Conservation (phyloP, 1,139 yeast genomes). For the Candida albicans region DNA sequence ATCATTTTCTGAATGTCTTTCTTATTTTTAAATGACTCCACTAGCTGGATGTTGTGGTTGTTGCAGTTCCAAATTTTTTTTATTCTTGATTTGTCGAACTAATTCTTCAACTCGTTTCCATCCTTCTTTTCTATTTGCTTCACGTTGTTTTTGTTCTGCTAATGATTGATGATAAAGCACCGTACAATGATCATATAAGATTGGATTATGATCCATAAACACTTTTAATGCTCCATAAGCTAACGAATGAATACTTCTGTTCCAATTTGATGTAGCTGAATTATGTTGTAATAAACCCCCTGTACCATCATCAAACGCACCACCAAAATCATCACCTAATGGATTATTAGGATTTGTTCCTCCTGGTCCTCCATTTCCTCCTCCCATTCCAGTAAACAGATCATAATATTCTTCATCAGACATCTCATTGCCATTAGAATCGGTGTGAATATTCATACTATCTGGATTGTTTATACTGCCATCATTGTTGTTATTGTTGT, state of each 20-base stretch:
- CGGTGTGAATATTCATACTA: slow-evolving; percentile 10
- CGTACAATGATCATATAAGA: slow-evolving; percentile 88
- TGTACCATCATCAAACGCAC: slow-evolving; percentile 28
- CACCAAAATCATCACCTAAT: slow-evolving; percentile 26
- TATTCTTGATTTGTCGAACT: slow-evolving; percentile 38
- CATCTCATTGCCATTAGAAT: slow-evolving; percentile 27
- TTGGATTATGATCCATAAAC: slow-evolving; percentile 91
- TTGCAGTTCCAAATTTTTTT: slow-evolving; percentile 10
- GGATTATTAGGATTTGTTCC: slow-evolving; percentile 6
- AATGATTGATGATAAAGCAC: slow-evolving; percentile 76
- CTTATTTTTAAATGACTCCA: slow-evolving; percentile 6
- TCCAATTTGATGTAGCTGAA: slow-evolving; percentile 68
- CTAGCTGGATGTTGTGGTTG: slow-evolving; percentile 5
- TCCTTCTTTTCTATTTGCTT: slow-evolving; percentile 62
- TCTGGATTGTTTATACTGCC: slow-evolving; percentile 2
- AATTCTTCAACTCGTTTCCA: slow-evolving; percentile 74
- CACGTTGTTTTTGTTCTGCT: slow-evolving; percentile 64
- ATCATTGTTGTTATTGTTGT: slow-evolving; percentile 2
- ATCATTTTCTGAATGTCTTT: neutral
- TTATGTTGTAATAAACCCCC: slow-evolving; percentile 42
- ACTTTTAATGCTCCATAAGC: slow-evolving; percentile 89
- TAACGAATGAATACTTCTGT: slow-evolving; percentile 86
- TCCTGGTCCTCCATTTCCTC: slow-evolving; percentile 6
- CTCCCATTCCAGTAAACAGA: slow-evolving; percentile 35
- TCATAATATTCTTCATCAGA: slow-evolving; percentile 49